A percentile compares a stretch with the other conserved stretches of the same genome.
phyloP scores from a whole-genome alignment of 768 basidiomycete species.

The Lactifluus echinatus region DNA sequence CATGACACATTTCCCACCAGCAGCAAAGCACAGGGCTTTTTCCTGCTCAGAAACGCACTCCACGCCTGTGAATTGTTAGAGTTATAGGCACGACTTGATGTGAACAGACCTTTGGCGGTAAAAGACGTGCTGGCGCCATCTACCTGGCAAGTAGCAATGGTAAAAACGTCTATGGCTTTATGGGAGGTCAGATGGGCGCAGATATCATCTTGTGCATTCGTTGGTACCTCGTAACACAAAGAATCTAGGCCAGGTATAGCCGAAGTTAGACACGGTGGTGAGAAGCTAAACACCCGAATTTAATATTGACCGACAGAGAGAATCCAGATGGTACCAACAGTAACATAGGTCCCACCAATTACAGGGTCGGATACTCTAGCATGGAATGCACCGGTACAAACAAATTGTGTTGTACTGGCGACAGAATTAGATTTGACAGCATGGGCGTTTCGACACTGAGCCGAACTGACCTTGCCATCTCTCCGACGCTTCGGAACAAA shows the following conservation, averaged over 20 bases:
- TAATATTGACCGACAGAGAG: neutral
- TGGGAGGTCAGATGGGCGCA: constrained; percentile 13
- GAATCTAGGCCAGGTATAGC: constrained; percentile 97
- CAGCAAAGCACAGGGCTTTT: constrained; percentile 61
- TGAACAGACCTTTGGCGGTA: constrained; percentile 42
- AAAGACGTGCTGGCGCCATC: constrained; percentile 45
- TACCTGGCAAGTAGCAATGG: constrained; percentile 73
- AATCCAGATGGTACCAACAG: constrained; percentile 41
- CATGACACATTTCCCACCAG: constrained; percentile 73
- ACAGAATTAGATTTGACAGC: constrained; percentile 2
- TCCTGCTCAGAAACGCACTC: constrained; percentile 94
- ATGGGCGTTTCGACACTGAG: neutral
- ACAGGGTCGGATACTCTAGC: constrained; percentile 91
- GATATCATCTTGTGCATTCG: neutral
- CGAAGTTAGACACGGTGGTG: constrained; percentile 93
- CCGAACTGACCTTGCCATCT: constrained; percentile 74
- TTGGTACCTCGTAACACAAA: constrained; percentile 78
- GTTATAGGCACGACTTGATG: neutral
- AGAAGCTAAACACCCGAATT: constrained; percentile 50
- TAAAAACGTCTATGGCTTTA: constrained; percentile 80
- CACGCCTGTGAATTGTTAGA: constrained; percentile 36
- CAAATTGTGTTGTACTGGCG: constrained; percentile 88
- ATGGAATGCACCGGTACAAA: constrained; percentile 96
- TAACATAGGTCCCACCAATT: constrained; percentile 99
- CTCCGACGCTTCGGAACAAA: constrained; percentile 69